These are phyloP conservation scores for Fusarium chlamydosporum DNA, from an alignment of 2,329 filamentous ascomycete genomes.

Conservation along the genomic window DNA sequence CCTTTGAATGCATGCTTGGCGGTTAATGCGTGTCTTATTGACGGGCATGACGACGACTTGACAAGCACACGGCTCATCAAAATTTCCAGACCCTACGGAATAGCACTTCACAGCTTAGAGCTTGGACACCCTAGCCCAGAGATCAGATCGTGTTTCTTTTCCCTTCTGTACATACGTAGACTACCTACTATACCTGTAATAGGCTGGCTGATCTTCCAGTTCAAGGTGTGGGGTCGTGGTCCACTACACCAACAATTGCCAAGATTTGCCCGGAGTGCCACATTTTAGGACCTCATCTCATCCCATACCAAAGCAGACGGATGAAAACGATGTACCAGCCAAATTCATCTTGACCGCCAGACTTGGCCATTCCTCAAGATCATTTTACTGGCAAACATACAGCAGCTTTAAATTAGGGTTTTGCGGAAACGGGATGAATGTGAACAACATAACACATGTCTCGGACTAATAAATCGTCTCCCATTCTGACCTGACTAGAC, in stretches of 20 bases:
- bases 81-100: background rate
- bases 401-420: background rate
- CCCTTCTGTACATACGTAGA: no score
- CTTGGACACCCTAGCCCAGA: background rate
- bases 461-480: constrained; percentile 23
- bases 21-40: constrained; percentile 18
- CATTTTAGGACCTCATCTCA: constrained; percentile 25
- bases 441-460: constrained; percentile 20
- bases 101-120: background rate
- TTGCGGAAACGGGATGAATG: constrained; percentile 4
- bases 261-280: constrained; percentile 15
- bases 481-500: background rate
- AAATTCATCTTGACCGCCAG: background rate
- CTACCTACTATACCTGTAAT: no score
- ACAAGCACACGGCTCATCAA: constrained; percentile 21
- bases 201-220: background rate
- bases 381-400: background rate
- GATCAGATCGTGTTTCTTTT: background rate
- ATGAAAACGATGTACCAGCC: background rate
- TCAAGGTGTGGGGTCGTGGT: background rate
- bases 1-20: constrained; percentile 8
- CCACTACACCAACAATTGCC: constrained; percentile 13
- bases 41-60: constrained; percentile 29
- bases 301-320: constrained; percentile 12
- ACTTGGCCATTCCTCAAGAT: constrained; percentile 13